Conservation (phyloP, 495 filamentous ascomycete species). For the Daldinia loculata region DNA sequence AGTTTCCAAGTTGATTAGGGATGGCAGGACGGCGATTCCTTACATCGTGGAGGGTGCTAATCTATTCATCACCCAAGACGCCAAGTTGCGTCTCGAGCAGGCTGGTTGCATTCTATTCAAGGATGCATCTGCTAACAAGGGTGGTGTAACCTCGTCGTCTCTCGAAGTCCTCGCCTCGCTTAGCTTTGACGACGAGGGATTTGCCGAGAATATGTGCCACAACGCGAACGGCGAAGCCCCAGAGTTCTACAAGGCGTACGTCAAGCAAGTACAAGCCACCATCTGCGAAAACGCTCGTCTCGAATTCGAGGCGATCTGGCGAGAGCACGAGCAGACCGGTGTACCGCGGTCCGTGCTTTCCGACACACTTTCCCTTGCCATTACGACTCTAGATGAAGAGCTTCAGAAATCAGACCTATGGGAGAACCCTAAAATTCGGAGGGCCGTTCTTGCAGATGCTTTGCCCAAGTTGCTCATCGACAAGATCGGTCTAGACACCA, state of each 20-base stretch:
- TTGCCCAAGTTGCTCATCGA: constrained; percentile 84
- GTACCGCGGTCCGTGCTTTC: constrained; percentile 82
- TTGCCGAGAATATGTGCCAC: constrained; percentile 93
- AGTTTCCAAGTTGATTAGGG: constrained; percentile 82
- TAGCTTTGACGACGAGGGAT: constrained; percentile 88
- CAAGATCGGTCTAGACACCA: constrained; percentile 88
- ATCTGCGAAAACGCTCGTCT: constrained; percentile 90
- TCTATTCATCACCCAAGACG: constrained; percentile 98
- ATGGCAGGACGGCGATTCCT: constrained; percentile 84
- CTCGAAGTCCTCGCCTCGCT: constrained; percentile 94
- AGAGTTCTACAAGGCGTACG: constrained; percentile 90
- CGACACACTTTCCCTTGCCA: constrained; percentile 87
- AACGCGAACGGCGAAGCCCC: constrained; percentile 78
- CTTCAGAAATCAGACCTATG: constrained; percentile 92
- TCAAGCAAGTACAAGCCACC: constrained; percentile 86
- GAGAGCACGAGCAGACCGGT: constrained; percentile 84
- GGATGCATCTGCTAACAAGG: constrained; percentile 98
- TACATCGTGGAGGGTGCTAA: constrained; percentile 99
- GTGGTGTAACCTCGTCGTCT: constrained; percentile 97
- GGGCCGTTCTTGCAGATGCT: constrained; percentile 82
- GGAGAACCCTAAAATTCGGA: constrained; percentile 80
- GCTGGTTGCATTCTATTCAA: constrained; percentile 96
- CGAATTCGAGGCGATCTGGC: constrained; percentile 98
- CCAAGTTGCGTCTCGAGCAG: constrained; percentile 91
- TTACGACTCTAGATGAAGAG: constrained; percentile 94